Conservation (phyloP, 2,329 filamentous ascomycete species). For the Fusarium sp. region DNA sequence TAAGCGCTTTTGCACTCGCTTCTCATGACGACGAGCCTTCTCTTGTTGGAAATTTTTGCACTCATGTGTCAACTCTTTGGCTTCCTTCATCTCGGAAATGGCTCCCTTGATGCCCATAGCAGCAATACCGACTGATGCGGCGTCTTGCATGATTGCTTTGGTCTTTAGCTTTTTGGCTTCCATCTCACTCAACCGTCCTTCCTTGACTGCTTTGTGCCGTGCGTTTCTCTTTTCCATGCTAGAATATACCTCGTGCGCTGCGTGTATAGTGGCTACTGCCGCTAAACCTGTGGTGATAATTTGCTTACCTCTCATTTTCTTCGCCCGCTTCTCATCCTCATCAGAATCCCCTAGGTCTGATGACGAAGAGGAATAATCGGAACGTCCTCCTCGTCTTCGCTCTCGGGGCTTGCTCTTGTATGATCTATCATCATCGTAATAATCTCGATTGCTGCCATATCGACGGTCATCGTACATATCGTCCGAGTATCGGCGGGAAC, state of each 20-base stretch:
- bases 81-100: slow-evolving; percentile 65
- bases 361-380: slow-evolving; percentile 60
- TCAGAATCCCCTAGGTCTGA: slow-evolving; percentile 68
- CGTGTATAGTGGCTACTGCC: slow-evolving; percentile 68
- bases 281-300: slow-evolving; percentile 65
- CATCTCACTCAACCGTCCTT: slow-evolving; percentile 60
- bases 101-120: slow-evolving; percentile 67
- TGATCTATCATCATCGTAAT: slow-evolving; percentile 60
- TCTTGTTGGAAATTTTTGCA: slow-evolving; percentile 60
- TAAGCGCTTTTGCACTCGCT: slow-evolving; percentile 53
- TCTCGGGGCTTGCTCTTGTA: slow-evolving; percentile 53
- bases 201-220: slow-evolving; percentile 62
- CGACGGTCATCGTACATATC: slow-evolving; percentile 59
- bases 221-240: slow-evolving; percentile 66
- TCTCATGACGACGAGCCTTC: slow-evolving; percentile 60
- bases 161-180: slow-evolving; percentile 67
- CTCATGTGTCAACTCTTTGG: slow-evolving; percentile 59
- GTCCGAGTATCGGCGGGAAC: slow-evolving; percentile 53
- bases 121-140: slow-evolving; percentile 67
- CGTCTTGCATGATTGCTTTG: slow-evolving; percentile 66
- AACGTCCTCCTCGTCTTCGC: slow-evolving; percentile 53
- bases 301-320: slow-evolving; percentile 72
- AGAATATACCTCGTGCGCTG: slow-evolving; percentile 66
- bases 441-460: slow-evolving; percentile 52
- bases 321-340: slow-evolving; percentile 63